Base-by-base conservation (phyloP, 495 filamentous ascomycete species). In the Tuber magnatum region DNA sequence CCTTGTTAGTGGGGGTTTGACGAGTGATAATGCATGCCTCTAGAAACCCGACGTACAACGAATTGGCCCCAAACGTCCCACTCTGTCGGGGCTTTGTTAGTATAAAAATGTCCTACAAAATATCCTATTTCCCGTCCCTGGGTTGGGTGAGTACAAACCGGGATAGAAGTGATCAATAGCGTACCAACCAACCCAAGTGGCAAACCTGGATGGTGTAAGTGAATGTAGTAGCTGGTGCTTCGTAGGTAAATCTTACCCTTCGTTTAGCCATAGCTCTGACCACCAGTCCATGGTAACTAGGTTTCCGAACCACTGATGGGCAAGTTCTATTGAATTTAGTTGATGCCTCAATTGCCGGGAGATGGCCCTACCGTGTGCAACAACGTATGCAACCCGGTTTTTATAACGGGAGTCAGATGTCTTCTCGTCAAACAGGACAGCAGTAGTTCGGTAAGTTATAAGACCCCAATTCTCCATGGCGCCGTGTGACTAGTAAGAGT, bases 271-370 rank as follows among this genome's bases (percentile, higher is more conserved):
- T 38, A 99, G 87, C 83, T 97, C 95, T 82, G 91, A 94, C 95
- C 95, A 97, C 88, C 88, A 90, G 77, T 90, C 89, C 91, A 93
- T 93, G 24, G 91, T 93, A 35, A 97, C 95, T 28, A 97, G 88
- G 82, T 99, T 97, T 43, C 95, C 95, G 81, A 97, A 99, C 95
- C 95, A 99, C 85, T 98, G 95, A 84, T 99, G 95, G 42, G 95
- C 95, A 69, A 99, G 86, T 82, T 99, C 94, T 88, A 44, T 68
- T 76, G 71, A 71, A 80, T 61, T 61, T 74, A 32, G 32, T 77
- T 46, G 70, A 68, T 39, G 6, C 28, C 44, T 69, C n/a, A 20
- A 44, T 42, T 24, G 18, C 22, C 6, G 5, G n/a, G 24, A 28
- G 42, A 35, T 5, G n/a, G 0, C 9, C 38, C 71, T 75, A 79